Conservation (phyloP, 2,329 filamentous ascomycete species). For the Xylariaceae sp. region DNA sequence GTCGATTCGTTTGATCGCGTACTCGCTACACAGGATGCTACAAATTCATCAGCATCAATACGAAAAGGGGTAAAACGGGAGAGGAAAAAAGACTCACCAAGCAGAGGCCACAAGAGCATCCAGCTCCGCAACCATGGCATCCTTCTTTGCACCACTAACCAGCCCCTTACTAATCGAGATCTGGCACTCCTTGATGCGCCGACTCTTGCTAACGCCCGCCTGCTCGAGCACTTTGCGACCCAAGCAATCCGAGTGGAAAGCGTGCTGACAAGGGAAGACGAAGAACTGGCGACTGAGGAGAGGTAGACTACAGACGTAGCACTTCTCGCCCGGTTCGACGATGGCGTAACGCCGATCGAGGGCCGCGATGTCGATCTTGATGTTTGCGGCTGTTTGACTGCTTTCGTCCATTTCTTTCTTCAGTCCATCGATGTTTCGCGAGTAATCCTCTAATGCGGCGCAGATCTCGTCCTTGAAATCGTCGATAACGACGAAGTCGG, state of each 20-base stretch:
- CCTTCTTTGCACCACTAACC: conserved; percentile 64
- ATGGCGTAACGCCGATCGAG: conserved; percentile 90
- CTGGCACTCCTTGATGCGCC: conserved; percentile 81
- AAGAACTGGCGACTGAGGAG: conserved; percentile 91
- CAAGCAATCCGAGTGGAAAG: conserved; percentile 93
- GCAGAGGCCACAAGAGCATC: conserved; percentile 86
- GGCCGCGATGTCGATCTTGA: conserved; percentile 80
- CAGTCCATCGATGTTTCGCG: conserved; percentile 78
- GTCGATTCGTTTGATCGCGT: conserved; percentile 90
- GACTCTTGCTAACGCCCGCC: conserved; percentile 67
- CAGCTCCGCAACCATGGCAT: conserved; percentile 79
- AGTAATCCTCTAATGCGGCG: conserved; percentile 86
- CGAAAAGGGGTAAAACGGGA: neutral
- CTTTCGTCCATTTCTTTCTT: conserved; percentile 96
- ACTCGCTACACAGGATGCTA: conserved; percentile 89
- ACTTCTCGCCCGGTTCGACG: conserved; percentile 92
- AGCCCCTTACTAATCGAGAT: conserved; percentile 73
- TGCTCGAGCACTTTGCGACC: conserved; percentile 80
- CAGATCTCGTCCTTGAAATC: conserved; percentile 99
- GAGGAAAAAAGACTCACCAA: conserved; percentile 55
- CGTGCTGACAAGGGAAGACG: conserved; percentile 96
- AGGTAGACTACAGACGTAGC: conserved; percentile 81
- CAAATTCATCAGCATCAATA: conserved; percentile 22
- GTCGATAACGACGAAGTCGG: conserved; percentile 96
- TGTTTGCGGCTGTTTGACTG: conserved; percentile 80